A percentile compares a stretch with the other conserved stretches of the same genome.
phyloP scores from a whole-genome alignment of 345 rosid species.

The Sonneratia caseolaris region DNA sequence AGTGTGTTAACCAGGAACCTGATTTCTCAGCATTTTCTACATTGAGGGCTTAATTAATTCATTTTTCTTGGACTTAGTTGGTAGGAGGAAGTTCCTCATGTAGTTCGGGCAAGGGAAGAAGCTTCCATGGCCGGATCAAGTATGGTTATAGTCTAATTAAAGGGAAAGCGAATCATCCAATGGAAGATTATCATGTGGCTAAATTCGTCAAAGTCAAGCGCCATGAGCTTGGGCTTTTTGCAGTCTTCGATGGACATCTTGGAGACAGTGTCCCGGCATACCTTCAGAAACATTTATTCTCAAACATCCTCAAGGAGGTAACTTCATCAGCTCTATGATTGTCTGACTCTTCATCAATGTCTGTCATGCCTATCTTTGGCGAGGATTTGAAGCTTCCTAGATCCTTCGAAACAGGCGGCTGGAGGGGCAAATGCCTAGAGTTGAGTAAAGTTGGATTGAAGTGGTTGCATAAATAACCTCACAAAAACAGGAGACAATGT shows the following conservation, averaged over 20 bases:
- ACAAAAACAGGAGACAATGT: too few relatives aligned
- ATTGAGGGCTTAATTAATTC: background rate
- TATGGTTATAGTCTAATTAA: constrained; percentile 54
- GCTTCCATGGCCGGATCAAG: constrained; percentile 33
- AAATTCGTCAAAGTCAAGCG: constrained; percentile 35
- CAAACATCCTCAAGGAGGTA: constrained; percentile 53
- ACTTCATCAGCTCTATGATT: background rate
- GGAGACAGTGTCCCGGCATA: constrained; percentile 70
- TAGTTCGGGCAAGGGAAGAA: constrained; percentile 56
- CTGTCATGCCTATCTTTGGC: too few relatives aligned
- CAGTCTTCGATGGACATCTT: constrained; percentile 65
- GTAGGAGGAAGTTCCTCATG: constrained; percentile 34
- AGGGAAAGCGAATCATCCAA: constrained; percentile 73
- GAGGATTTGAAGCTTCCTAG: background rate
- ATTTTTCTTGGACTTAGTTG: constrained; percentile 23
- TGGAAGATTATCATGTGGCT: constrained; percentile 73
- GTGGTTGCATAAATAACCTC: background rate
- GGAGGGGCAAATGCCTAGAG: background rate
- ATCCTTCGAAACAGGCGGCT: background rate
- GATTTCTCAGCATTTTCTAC: background rate
- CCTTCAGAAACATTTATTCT: constrained; percentile 52
- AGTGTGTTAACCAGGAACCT: background rate
- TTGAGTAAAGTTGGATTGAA: background rate
- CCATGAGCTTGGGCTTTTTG: constrained; percentile 59
- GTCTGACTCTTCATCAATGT: background rate